These are phyloP conservation scores for Pseudovirgaria hyperparasitica DNA, from an alignment of 2,329 filamentous ascomycete species.

Conservation along the genomic window DNA sequence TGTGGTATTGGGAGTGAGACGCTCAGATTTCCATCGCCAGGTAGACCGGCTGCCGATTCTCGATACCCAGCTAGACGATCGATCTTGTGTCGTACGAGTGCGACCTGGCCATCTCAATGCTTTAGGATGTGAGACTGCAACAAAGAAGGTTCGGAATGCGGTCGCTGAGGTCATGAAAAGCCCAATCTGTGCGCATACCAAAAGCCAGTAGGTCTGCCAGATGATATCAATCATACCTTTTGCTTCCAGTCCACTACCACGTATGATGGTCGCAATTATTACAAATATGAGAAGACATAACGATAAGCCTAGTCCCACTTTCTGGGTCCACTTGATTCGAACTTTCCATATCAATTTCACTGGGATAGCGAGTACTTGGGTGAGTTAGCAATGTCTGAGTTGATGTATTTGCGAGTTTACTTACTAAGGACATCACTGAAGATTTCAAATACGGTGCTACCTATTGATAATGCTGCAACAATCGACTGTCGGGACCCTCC, in stretches of 20 bases:
- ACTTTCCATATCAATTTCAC: conserved; percentile 4
- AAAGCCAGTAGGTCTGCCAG: conserved; percentile 4
- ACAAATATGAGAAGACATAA: conserved; percentile 4
- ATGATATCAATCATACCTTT: conserved; percentile 4
- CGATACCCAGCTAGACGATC: too few relatives aligned
- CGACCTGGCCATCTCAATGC: too few relatives aligned
- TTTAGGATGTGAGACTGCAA: too few relatives aligned
- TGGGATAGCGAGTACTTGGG: conserved; percentile 4
- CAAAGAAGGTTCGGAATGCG: conserved; percentile 5
- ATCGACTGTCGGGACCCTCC: too few relatives aligned
- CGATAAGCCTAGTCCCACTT: conserved; percentile 3
- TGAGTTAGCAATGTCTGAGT: too few relatives aligned
- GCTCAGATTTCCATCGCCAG: conserved; percentile 1
- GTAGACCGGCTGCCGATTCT: conserved; percentile 1
- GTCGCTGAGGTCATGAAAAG: conserved; percentile 4
- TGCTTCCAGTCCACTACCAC: conserved; percentile 1
- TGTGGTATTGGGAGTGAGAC: too few relatives aligned
- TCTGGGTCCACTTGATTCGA: conserved; percentile 2
- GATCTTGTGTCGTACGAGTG: too few relatives aligned
- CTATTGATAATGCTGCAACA: too few relatives aligned
- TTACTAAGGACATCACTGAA: too few relatives aligned
- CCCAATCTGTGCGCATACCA: conserved; percentile 2
- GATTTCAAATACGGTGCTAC: too few relatives aligned
- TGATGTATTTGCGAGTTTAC: too few relatives aligned
- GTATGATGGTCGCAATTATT: conserved; percentile 3